phyloP scores from a whole-genome alignment of 2,329 filamentous ascomycete species.

The Nothophaeocryptopus gaeumannii region DNA sequence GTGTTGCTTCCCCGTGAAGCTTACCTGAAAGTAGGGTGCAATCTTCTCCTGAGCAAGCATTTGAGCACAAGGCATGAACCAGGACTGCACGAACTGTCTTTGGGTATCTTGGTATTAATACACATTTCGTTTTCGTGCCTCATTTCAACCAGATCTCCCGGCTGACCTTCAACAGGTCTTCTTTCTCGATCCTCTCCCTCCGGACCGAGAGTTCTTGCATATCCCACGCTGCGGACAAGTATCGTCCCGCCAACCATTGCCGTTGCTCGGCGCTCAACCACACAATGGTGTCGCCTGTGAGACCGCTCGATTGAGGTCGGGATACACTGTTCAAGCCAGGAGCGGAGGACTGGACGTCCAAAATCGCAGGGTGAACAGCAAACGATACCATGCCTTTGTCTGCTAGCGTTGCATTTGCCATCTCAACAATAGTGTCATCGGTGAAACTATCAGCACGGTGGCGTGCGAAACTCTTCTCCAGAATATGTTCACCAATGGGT shows the following conservation, averaged over 20 bases:
- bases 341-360: constrained; percentile 45
- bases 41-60: too few species aligned
- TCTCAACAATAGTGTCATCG: constrained; percentile 33
- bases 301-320: constrained; percentile 29
- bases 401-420: constrained; percentile 22
- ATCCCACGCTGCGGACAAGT: constrained; percentile 39
- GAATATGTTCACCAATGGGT: too few species aligned
- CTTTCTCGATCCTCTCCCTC: constrained; percentile 35
- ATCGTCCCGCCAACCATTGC: constrained; percentile 40
- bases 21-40: too few species aligned
- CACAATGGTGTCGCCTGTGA: constrained; percentile 35
- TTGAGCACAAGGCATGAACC: too few species aligned
- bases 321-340: constrained; percentile 31
- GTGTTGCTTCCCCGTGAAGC: too few species aligned
- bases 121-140: background rate
- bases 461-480: constrained; percentile 28
- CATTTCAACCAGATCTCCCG: constrained; percentile 1
- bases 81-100: too few species aligned
- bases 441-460: constrained; percentile 35
- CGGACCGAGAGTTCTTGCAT: constrained; percentile 38
- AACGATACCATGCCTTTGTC: constrained; percentile 36
- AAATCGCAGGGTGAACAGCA: constrained; percentile 47
- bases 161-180: constrained; percentile 36
- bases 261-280: constrained; percentile 36
- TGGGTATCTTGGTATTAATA: too few species aligned